Evolutionary conservation across 208 protist genomes (phyloP), one percentile per base, ranked within the genome.

Genomic region (Vickermania spadyakhi): DNA sequence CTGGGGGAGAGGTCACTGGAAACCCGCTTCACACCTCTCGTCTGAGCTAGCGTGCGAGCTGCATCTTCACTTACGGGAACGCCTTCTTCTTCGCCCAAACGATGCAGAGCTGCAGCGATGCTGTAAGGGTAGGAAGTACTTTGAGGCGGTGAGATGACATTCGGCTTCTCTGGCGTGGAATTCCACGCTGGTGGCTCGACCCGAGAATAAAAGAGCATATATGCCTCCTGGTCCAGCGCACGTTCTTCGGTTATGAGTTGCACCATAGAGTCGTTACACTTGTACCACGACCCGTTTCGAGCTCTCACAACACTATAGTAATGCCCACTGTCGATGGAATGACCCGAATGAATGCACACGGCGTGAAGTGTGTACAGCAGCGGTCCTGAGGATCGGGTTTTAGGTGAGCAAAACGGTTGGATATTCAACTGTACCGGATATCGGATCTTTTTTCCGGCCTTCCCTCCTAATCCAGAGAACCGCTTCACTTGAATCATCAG

Each of bases 401-500:
- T 26, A 14, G 11, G 51, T 22, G 79, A 83, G 66, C 73, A 88
- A 70, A 83, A 93, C 14, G 62, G 77, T 1, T 66, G 56, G 1
- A 95, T 31, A 56, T 95, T 71, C 3, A 93, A 66, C 30, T 67
- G 27, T 45, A 70, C 72, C 18, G 85, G 89, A 56, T 90, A 88
- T 30, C 71, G 60, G 3, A 95, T 61, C 60, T 75, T 67, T 62
- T 81, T 86, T 61, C 64, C 70, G 13, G 89, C 70, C 63, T 93
- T 93, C 31, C 62, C 75, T 11, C 81, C 74, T 18, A 73, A 81
- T 4, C 54, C 70, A 2, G 69, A 72, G 63, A 96, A 96, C 5
- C 91, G 88, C 74, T 96, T 96, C 26, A 95, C 60, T 45, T 96
- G 88, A 41, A 96, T 80, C 25, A 90, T 77, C 45, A 96, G 70